Evolutionary conservation across 768 basidiomycete species (phyloP).

Genomic region (Naganishia antarctica): DNA sequence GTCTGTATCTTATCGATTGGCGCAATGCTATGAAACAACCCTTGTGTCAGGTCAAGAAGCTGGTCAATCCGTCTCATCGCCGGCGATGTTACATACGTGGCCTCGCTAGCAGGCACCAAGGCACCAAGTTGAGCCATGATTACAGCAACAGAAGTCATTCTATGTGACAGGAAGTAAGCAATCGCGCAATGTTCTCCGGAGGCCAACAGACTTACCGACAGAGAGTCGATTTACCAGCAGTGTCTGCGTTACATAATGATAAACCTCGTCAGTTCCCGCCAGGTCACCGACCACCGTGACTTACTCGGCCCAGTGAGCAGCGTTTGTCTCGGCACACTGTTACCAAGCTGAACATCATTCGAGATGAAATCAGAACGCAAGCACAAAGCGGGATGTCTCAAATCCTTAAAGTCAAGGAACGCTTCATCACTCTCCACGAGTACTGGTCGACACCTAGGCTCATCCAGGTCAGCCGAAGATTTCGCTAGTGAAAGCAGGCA

Average conservation of each 20-base stretch:
- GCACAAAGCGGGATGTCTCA: constrained; percentile 82
- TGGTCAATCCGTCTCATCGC: neutral
- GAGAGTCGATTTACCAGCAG: constrained; percentile 68
- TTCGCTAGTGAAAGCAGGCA: constrained; percentile 89
- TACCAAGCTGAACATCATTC: constrained; percentile 83
- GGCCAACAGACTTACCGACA: constrained; percentile 1
- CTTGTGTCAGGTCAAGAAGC: neutral
- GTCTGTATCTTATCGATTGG: constrained; percentile 88
- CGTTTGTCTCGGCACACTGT: constrained; percentile 63
- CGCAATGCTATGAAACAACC: constrained; percentile 59
- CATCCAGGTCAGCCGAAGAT: constrained; percentile 79
- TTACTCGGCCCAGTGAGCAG: constrained; percentile 71
- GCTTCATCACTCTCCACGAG: constrained; percentile 76
- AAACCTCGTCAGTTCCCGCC: neutral
- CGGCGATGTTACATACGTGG: constrained; percentile 55
- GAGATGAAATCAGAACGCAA: constrained; percentile 78
- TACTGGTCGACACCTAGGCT: constrained; percentile 87
- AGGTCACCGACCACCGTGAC: neutral
- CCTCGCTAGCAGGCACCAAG: constrained; percentile 79
- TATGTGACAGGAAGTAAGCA: constrained; percentile 60
- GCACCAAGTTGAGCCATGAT: constrained; percentile 91
- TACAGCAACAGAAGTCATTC: constrained; percentile 92
- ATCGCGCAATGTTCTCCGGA: constrained; percentile 17
- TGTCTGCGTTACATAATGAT: constrained; percentile 11
- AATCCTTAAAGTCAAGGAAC: constrained; percentile 76